Conservation (phyloP, 2,329 filamentous ascomycete species). For the Penicillium glabrum region DNA sequence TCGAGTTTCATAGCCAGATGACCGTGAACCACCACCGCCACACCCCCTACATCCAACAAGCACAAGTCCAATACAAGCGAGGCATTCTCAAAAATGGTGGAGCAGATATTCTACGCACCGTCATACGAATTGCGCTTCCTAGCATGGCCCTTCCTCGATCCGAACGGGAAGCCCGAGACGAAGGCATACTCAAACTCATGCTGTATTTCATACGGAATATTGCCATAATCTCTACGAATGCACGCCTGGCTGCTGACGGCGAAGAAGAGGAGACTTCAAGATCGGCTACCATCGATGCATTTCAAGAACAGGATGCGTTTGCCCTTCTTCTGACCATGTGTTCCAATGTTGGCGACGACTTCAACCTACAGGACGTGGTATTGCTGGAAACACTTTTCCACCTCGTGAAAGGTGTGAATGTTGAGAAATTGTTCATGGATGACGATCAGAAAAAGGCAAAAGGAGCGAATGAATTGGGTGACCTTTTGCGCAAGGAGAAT, state of each 20-base stretch:
- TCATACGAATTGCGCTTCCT: constrained; percentile 77
- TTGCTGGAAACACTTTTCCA: constrained; percentile 91
- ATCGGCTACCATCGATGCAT: constrained; percentile 83
- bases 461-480: constrained; percentile 70
- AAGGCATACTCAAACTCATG: constrained; percentile 87
- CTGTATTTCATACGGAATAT: constrained; percentile 89
- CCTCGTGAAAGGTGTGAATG: constrained; percentile 83
- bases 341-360: constrained; percentile 92
- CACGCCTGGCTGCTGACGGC: constrained; percentile 73
- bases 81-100: constrained; percentile 81
- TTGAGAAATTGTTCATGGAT: constrained; percentile 80
- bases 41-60: constrained; percentile 81
- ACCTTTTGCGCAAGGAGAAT: constrained; percentile 76
- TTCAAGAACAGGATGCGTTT: constrained; percentile 88
- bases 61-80: constrained; percentile 87
- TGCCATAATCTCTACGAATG: constrained; percentile 75
- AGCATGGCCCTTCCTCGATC: constrained; percentile 77
- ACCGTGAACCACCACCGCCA: constrained; percentile 92
- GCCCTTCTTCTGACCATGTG: constrained; percentile 80
- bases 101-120: constrained; percentile 73
- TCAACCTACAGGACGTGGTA: constrained; percentile 83
- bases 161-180: constrained; percentile 76
- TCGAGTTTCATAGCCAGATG: constrained; percentile 78
- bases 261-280: constrained; percentile 87
- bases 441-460: constrained; percentile 68